phyloP scores from a whole-genome alignment of 495 filamentous ascomycete genomes.

The Aspergillus taichungensis region DNA sequence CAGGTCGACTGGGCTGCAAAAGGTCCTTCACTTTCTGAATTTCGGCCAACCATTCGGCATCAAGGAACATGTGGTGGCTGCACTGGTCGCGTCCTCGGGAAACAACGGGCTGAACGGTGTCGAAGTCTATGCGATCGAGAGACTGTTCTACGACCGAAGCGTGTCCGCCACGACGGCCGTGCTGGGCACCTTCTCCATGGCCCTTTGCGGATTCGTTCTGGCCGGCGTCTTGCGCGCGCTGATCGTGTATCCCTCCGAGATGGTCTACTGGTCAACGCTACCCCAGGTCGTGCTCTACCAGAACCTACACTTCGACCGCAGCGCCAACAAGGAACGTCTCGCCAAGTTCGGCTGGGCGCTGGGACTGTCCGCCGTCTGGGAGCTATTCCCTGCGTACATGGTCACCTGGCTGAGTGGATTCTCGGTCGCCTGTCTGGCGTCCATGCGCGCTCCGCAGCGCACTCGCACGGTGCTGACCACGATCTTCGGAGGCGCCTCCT shows the following conservation, averaged over 20 bases:
- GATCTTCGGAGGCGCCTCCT: slow-evolving; percentile 46
- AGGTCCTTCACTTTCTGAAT: slow-evolving; percentile 12
- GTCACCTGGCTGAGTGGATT: slow-evolving; percentile 45
- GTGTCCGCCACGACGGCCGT: too few relatives aligned
- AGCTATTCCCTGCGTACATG: slow-evolving; percentile 47
- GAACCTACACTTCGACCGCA: slow-evolving; percentile 24
- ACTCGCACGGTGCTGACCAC: slow-evolving; percentile 25
- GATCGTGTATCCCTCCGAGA: slow-evolving; percentile 18
- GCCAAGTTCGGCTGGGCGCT: slow-evolving; percentile 26
- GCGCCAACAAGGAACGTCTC: slow-evolving; percentile 22
- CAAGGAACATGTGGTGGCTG: slow-evolving; percentile 15
- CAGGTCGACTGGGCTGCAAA: slow-evolving; percentile 11
- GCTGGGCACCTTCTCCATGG: too few relatives aligned
- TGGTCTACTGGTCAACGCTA: slow-evolving; percentile 31
- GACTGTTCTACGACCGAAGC: not conserved
- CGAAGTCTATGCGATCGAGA: slow-evolving; percentile 10
- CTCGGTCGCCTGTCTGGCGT: slow-evolving; percentile 44
- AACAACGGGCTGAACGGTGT: slow-evolving; percentile 11
- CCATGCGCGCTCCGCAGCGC: slow-evolving; percentile 18
- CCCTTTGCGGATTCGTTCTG: too few relatives aligned
- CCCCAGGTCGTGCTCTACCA: slow-evolving; percentile 23
- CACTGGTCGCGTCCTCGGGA: slow-evolving; percentile 11
- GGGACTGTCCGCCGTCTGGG: slow-evolving; percentile 35
- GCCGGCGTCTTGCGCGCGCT: too few relatives aligned
- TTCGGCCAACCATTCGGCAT: slow-evolving; percentile 13